Evolutionary conservation across 2,329 filamentous ascomycete species (phyloP).

Genomic region (Sclerotinia sclerotiorum): DNA sequence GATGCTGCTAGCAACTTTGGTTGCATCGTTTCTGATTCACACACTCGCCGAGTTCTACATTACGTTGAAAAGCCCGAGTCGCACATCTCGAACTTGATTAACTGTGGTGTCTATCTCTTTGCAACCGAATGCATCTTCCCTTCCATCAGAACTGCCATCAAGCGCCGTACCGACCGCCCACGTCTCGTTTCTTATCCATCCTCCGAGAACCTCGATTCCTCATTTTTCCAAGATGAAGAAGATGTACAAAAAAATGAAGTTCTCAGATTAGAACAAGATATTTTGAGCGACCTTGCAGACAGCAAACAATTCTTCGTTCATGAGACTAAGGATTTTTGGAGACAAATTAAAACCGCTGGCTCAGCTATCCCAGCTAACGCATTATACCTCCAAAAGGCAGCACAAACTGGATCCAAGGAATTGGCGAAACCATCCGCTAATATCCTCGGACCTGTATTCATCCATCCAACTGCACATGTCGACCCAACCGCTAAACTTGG

Average conservation of each 20-base stretch:
- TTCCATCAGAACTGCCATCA: conserved; percentile 89
- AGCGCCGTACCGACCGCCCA: conserved; percentile 87
- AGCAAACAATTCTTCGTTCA: conserved; percentile 98
- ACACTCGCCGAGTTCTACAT: conserved; percentile 93
- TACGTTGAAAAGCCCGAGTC: conserved; percentile 99
- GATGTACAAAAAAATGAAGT: conserved; percentile 78
- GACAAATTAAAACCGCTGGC: conserved; percentile 98
- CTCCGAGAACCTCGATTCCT: conserved; percentile 83
- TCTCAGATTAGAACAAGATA: conserved; percentile 94
- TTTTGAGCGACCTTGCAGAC: conserved; percentile 90
- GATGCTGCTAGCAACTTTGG: conserved; percentile 95
- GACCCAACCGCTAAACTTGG: conserved; percentile 96
- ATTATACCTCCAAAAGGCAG: conserved; percentile 91
- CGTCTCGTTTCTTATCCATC: conserved; percentile 93
- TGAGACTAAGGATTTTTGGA: conserved; percentile 99
- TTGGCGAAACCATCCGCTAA: conserved; percentile 80
- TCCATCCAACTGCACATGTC: conserved; percentile 86
- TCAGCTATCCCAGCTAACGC: conserved; percentile 96
- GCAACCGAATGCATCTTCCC: conserved; percentile 95
- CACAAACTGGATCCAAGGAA: conserved; percentile 78
- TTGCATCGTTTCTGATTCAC: conserved; percentile 91
- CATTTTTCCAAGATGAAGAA: conserved; percentile 66
- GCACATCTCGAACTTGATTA: conserved; percentile 97
- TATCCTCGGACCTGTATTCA: conserved; percentile 90
- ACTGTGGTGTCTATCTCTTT: conserved; percentile 98